Percentiles rank a stretch among this genome's conserved stretches.
These are phyloP conservation scores for Naegleria lovaniensis DNA, from an alignment of 208 protist species.

Conservation along the genomic window DNA sequence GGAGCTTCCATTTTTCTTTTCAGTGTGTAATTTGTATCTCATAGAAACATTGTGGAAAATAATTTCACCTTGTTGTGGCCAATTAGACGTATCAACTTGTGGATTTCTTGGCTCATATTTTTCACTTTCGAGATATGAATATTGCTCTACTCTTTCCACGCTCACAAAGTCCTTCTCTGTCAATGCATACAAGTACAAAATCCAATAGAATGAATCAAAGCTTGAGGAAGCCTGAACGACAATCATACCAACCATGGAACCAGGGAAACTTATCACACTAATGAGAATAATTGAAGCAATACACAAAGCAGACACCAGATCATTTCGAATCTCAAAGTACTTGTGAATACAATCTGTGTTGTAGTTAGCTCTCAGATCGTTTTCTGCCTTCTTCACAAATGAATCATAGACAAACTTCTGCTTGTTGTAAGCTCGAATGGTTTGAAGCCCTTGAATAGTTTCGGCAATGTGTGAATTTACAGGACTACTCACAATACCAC, in stretches of 20 bases:
- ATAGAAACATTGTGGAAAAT: not conserved
- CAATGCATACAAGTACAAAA: not conserved
- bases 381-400: not conserved
- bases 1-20: not conserved
- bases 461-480: slow-evolving; percentile 61
- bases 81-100: not conserved
- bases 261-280: not conserved
- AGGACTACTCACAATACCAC: not conserved
- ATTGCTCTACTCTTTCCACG: slow-evolving; percentile 6
- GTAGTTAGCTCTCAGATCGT: not conserved
- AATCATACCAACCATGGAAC: too few relatives aligned
- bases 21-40: not conserved
- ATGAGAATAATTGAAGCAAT: not conserved
- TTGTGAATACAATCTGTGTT: not conserved
- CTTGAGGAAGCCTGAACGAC: not conserved
- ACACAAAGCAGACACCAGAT: not conserved
- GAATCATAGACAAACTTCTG: not conserved
- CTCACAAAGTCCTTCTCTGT: not conserved
- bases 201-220: not conserved
- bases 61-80: not conserved
- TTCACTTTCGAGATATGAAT: not conserved
- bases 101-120: slow-evolving; percentile 8
- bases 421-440: slow-evolving; percentile 55
- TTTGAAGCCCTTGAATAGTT: slow-evolving; percentile 53
- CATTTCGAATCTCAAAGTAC: slow-evolving; percentile 15